These are phyloP conservation scores for Claviceps fusiformis DNA, from an alignment of 2,329 filamentous ascomycete species.

Conservation along the genomic window DNA sequence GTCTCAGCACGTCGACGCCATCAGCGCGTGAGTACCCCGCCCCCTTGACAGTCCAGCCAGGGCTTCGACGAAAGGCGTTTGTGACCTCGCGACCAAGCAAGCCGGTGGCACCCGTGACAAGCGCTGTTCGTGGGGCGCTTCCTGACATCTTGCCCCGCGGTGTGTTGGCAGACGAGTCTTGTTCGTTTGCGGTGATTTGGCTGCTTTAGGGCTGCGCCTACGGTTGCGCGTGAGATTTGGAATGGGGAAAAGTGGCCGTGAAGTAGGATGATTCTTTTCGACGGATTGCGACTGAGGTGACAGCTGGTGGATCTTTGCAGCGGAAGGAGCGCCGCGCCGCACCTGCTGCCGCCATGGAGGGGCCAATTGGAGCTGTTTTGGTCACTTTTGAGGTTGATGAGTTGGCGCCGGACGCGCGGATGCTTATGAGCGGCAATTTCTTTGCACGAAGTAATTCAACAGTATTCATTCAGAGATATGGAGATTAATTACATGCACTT, in stretches of 20 bases:
- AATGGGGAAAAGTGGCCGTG: not conserved
- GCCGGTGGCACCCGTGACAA: slow-evolving; percentile 76
- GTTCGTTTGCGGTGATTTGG: not conserved
- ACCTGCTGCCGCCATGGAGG: not conserved
- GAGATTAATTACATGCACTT: too few relatives aligned
- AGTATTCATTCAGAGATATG: too few relatives aligned
- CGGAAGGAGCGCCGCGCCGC: not conserved
- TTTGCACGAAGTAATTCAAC: too few relatives aligned
- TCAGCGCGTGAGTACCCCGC: slow-evolving; percentile 63
- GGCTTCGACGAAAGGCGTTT: slow-evolving; percentile 46
- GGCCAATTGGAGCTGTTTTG: not conserved
- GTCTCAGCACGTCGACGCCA: slow-evolving; percentile 51
- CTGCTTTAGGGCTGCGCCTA: not conserved
- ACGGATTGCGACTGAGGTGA: not conserved
- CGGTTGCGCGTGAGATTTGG: not conserved
- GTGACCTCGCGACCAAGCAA: slow-evolving; percentile 70
- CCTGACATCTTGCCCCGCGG: not conserved
- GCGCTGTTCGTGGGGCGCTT: slow-evolving; percentile 30
- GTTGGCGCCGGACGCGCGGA: not conserved
- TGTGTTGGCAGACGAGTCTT: not conserved
- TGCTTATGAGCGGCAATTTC: not conserved
- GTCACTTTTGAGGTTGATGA: not conserved
- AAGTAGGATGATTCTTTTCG: not conserved
- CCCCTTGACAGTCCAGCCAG: slow-evolving; percentile 53
- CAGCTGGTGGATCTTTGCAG: not conserved